Evolutionary conservation across 1,139 yeast genomes (phyloP).

Genomic region (Blastobotrys elegans): DNA sequence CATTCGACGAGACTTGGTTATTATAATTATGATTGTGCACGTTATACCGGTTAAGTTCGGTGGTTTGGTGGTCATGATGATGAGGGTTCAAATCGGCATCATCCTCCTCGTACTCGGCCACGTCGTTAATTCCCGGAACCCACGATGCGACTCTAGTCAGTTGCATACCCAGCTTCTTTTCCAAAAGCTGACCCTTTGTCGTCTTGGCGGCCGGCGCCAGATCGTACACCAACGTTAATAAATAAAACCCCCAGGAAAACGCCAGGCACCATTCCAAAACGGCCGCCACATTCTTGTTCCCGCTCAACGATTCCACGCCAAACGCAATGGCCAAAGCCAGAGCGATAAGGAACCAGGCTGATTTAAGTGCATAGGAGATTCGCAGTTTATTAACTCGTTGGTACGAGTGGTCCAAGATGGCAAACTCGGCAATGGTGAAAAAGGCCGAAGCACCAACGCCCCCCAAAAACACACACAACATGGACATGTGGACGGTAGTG

Average conservation of each 20-base stretch:
- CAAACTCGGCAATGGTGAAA: slow-evolving; percentile 56
- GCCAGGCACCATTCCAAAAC: slow-evolving; percentile 79
- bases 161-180: slow-evolving; percentile 16
- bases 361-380: slow-evolving; percentile 44
- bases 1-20: not conserved
- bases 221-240: slow-evolving; percentile 64
- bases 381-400: slow-evolving; percentile 39
- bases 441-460: slow-evolving; percentile 61
- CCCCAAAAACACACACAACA: slow-evolving; percentile 72
- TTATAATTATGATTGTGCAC: not conserved
- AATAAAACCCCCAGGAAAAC: slow-evolving; percentile 73
- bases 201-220: slow-evolving; percentile 46
- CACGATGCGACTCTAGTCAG: slow-evolving; percentile 19
- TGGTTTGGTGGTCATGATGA: not conserved
- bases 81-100: not conserved
- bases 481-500: slow-evolving; percentile 57
- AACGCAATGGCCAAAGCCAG: slow-evolving; percentile 66
- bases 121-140: slow-evolving; percentile 21
- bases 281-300: slow-evolving; percentile 47
- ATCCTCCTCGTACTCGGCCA: too few relatives aligned
- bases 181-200: slow-evolving; percentile 22
- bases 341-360: slow-evolving; percentile 65
- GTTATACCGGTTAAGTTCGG: not conserved
- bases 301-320: slow-evolving; percentile 44
- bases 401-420: slow-evolving; percentile 56